A percentile compares a stretch with the other conserved stretches of the same genome.
phyloP scores from a whole-genome alignment of 441 rosid species.

The Erysimum cheiri region DNA sequence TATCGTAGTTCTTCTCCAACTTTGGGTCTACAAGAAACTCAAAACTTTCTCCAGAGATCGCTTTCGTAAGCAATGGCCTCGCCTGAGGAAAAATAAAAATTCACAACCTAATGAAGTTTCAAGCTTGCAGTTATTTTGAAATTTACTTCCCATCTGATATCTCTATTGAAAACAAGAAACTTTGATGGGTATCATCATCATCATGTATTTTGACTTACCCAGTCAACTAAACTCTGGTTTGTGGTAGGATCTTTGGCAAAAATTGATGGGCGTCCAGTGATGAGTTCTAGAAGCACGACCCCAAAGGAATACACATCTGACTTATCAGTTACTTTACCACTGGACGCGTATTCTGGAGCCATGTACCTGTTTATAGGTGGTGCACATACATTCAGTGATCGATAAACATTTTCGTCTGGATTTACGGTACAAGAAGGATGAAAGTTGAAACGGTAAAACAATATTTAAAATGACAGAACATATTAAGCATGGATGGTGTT shows the following conservation, averaged over 20 bases:
- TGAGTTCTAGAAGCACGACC: slow-evolving; percentile 62
- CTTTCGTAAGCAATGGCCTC: slow-evolving; percentile 54
- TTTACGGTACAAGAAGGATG: not conserved
- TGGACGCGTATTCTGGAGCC: slow-evolving; percentile 54
- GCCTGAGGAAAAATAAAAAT: slow-evolving; percentile 42
- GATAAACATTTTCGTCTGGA: not conserved
- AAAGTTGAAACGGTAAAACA: not conserved
- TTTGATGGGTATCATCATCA: not conserved
- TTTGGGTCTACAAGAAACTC: slow-evolving; percentile 52
- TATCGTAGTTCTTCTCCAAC: slow-evolving; percentile 44
- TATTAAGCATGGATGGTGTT: slow-evolving; percentile 14
- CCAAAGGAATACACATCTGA: slow-evolving; percentile 64
- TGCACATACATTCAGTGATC: not conserved
- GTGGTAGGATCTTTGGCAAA: slow-evolving; percentile 39
- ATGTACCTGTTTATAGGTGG: slow-evolving; percentile 43
- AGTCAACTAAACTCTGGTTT: slow-evolving; percentile 54
- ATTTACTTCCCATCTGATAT: not conserved
- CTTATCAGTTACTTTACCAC: slow-evolving; percentile 61
- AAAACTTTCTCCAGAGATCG: slow-evolving; percentile 43
- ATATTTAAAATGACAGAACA: not conserved
- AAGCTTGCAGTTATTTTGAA: slow-evolving; percentile 1
- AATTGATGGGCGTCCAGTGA: slow-evolving; percentile 56
- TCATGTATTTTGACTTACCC: slow-evolving; percentile 47
- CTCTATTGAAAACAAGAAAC: not conserved
- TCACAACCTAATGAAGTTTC: not conserved